Evolutionary conservation across 1,139 yeast genomes (phyloP).

Genomic region (Sporopachydermia cereana): DNA sequence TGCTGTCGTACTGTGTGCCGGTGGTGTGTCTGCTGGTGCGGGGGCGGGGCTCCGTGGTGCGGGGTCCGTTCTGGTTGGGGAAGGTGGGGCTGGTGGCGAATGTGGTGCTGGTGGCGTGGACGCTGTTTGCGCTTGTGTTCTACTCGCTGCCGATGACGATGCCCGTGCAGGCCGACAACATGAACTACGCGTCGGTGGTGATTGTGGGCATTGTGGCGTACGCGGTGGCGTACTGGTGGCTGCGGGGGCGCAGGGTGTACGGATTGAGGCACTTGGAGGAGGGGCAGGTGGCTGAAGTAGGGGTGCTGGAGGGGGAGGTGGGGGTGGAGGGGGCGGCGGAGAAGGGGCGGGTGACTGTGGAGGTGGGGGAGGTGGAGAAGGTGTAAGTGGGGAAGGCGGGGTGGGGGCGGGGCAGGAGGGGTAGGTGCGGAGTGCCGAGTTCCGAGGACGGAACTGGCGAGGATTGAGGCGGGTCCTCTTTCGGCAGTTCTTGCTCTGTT

Average conservation of each 20-base stretch:
- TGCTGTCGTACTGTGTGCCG: slow-evolving; percentile 26
- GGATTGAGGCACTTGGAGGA: slow-evolving; percentile 61
- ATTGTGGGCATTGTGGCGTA: slow-evolving; percentile 26
- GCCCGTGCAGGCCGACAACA: slow-evolving; percentile 33
- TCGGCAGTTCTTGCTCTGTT: no score
- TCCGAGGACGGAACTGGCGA: no score
- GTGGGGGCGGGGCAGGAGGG: neutral
- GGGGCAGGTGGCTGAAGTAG: slow-evolving; percentile 37
- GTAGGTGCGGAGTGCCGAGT: no score
- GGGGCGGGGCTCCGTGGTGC: slow-evolving; percentile 34
- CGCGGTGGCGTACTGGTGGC: slow-evolving; percentile 28
- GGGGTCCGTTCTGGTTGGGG: slow-evolving; percentile 38
- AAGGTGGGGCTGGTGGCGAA: slow-evolving; percentile 35
- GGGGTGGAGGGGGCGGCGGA: slow-evolving; percentile 12
- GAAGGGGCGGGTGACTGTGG: neutral
- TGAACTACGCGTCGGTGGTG: slow-evolving; percentile 37
- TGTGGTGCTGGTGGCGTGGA: slow-evolving; percentile 28
- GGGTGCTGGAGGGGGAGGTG: slow-evolving; percentile 9
- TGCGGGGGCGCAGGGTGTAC: slow-evolving; percentile 25
- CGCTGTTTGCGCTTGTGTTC: slow-evolving; percentile 31
- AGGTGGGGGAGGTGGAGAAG: slow-evolving; percentile 10
- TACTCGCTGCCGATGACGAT: slow-evolving; percentile 34
- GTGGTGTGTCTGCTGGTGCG: slow-evolving; percentile 28
- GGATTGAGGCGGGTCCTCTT: no score
- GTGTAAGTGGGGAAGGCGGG: slow-evolving; percentile 7